A percentile compares a stretch with the other conserved stretches of the same genome.
Conservation (phyloP, 2,329 filamentous ascomycete genomes). For the Chalaropsis ovoidea region DNA sequence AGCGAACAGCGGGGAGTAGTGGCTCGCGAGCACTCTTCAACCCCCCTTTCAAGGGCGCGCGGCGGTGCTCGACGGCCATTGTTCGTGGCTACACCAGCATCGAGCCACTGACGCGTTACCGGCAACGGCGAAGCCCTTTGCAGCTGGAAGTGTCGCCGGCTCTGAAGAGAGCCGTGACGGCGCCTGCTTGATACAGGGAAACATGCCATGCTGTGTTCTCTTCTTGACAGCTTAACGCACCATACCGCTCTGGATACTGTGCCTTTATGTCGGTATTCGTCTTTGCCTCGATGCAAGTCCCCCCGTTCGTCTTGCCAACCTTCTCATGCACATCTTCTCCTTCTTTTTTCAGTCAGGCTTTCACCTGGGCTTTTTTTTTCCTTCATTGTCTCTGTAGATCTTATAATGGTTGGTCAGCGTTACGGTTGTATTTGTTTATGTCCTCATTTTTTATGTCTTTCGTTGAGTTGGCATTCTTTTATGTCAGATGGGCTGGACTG, state of each 20-base stretch:
- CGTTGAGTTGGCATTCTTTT: not conserved
- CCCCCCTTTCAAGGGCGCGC: not conserved
- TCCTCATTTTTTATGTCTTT: not conserved
- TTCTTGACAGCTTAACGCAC: not conserved
- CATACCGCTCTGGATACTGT: not conserved
- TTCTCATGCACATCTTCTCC: not conserved
- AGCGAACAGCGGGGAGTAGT: not conserved
- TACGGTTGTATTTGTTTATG: conserved; percentile 2
- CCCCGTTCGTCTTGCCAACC: not conserved
- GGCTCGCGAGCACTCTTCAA: not conserved
- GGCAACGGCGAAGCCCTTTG: not conserved
- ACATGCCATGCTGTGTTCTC: not conserved
- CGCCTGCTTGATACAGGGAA: not conserved
- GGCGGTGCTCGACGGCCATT: not conserved
- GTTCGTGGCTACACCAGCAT: conserved; percentile 9
- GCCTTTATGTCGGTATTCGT: not conserved
- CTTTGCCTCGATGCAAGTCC: not conserved
- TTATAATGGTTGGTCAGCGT: conserved; percentile 1
- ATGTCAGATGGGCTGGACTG: not conserved
- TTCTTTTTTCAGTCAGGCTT: not conserved
- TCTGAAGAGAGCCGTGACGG: not conserved
- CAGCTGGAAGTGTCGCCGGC: not conserved
- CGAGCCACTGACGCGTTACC: not conserved
- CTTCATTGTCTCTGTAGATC: conserved; percentile 7
- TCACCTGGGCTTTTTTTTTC: not conserved